Evolutionary conservation across 495 filamentous ascomycete species (phyloP).

Genomic region (Cladorrhinum samala): DNA sequence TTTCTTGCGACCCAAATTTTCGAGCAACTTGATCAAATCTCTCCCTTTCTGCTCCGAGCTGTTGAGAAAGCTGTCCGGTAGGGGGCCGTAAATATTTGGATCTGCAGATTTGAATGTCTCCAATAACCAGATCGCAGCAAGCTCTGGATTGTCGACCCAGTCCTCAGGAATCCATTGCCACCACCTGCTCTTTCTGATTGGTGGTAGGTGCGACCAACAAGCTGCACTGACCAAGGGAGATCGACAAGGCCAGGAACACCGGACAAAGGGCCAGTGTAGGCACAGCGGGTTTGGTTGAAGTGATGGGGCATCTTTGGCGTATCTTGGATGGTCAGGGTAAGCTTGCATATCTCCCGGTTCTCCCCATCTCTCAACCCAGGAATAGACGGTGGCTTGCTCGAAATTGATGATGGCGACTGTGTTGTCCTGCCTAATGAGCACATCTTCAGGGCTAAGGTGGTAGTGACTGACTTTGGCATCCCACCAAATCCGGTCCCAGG

Average conservation of each 20-base stretch:
- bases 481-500: background rate
- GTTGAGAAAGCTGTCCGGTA: background rate
- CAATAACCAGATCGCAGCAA: background rate
- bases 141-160: background rate
- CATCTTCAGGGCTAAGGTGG: background rate
- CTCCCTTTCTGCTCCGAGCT: background rate
- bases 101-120: background rate
- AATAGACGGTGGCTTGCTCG: background rate
- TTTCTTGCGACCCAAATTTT: no score
- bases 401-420: background rate
- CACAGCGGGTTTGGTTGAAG: background rate
- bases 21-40: no score
- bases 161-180: conserved; percentile 1
- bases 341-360: background rate
- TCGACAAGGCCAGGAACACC: background rate
- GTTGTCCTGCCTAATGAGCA: background rate
- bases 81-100: background rate
- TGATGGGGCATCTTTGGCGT: background rate
- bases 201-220: background rate
- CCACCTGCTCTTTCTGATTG: background rate
- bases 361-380: background rate
- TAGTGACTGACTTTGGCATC: background rate
- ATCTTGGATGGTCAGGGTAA: background rate
- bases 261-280: background rate
- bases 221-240: background rate